Percentiles rank a stretch among this genome's conserved stretches.
Evolutionary conservation across 345 rosid species (phyloP).

Genomic region (Brassica nigra): DNA sequence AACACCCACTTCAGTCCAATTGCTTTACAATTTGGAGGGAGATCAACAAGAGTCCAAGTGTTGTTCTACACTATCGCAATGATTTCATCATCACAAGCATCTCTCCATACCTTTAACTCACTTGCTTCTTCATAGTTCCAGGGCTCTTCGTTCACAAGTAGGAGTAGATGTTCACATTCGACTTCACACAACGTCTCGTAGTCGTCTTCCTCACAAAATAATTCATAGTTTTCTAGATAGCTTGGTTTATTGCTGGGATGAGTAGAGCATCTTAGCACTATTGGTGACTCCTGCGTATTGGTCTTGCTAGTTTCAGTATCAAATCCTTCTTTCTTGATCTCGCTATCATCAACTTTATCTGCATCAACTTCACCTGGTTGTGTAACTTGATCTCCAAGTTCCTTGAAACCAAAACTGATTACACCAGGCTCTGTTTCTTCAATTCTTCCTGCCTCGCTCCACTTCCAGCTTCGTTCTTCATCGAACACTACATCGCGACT

Average conservation of each 20-base stretch:
- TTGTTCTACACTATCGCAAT: not conserved
- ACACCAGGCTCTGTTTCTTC: not conserved
- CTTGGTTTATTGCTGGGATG: no score
- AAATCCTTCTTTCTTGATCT: no score
- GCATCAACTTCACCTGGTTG: not conserved
- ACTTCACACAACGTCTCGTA: not conserved
- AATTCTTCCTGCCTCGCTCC: not conserved
- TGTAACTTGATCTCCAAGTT: not conserved
- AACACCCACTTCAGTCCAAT: not conserved
- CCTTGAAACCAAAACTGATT: not conserved
- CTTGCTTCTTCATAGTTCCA: not conserved
- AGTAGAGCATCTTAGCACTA: not conserved
- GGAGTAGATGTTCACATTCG: not conserved
- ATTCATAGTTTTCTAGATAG: not conserved
- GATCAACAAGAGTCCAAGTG: not conserved
- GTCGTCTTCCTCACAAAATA: not conserved
- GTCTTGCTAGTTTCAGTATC: no score
- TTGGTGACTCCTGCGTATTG: no score
- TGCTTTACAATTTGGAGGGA: not conserved
- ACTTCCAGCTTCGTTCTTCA: not conserved
- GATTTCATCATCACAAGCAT: not conserved
- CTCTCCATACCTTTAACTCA: not conserved
- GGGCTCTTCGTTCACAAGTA: not conserved
- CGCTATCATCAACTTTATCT: no score
- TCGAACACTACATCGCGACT: not conserved